Percentiles rank a stretch among this genome's conserved stretches.
These are phyloP conservation scores for Penicillium sp. DNA, from an alignment of 2,329 filamentous ascomycete species.

Conservation along the genomic window DNA sequence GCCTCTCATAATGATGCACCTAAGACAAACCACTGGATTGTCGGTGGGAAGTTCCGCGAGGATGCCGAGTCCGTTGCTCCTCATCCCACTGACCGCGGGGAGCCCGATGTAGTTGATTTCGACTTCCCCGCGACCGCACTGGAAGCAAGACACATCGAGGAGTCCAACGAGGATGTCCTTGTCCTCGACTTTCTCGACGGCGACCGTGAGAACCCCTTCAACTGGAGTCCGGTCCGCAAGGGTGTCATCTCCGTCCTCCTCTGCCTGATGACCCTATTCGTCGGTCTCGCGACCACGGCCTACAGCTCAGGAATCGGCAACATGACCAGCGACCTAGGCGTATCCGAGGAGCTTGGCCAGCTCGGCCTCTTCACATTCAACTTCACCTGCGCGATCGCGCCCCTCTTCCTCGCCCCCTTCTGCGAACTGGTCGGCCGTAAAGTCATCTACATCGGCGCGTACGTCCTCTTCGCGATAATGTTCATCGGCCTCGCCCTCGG, in stretches of 20 bases:
- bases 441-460: slow-evolving; percentile 53
- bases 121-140: slow-evolving; percentile 57
- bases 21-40: slow-evolving; percentile 17
- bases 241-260: slow-evolving; percentile 53
- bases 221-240: slow-evolving; percentile 54
- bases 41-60: slow-evolving; percentile 36
- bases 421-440: slow-evolving; percentile 56
- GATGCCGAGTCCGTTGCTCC: slow-evolving; percentile 24
- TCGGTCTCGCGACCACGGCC: slow-evolving; percentile 59
- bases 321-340: slow-evolving; percentile 53
- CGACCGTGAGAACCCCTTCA: slow-evolving; percentile 59
- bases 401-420: slow-evolving; percentile 56
- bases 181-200: slow-evolving; percentile 53
- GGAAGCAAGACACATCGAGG: slow-evolving; percentile 43
- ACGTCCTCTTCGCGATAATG: slow-evolving; percentile 52
- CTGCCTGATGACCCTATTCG: slow-evolving; percentile 59
- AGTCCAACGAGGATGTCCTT: slow-evolving; percentile 51
- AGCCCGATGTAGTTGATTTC: slow-evolving; percentile 47
- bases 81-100: slow-evolving; percentile 24
- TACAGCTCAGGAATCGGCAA: slow-evolving; percentile 56
- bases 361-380: slow-evolving; percentile 58
- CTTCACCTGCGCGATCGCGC: slow-evolving; percentile 54
- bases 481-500: slow-evolving; percentile 56
- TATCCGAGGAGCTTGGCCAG: slow-evolving; percentile 51
- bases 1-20: neutral